Conservation (phyloP, 2,329 filamentous ascomycete species). For the Colletotrichum limetticola region DNA sequence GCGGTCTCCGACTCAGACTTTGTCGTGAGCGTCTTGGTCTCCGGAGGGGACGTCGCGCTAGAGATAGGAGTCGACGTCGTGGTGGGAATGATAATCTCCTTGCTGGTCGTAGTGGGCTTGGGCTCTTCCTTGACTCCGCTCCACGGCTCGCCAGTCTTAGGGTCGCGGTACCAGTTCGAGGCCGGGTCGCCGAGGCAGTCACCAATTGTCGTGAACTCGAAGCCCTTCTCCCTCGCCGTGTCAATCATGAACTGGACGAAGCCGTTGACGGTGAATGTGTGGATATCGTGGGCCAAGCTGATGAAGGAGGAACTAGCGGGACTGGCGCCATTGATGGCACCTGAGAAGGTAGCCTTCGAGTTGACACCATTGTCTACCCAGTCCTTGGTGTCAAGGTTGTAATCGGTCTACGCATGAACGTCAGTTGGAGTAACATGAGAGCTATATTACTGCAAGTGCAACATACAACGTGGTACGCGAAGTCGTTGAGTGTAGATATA, state of each 20-base stretch:
- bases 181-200: conserved; percentile 57
- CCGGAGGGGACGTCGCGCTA: not conserved
- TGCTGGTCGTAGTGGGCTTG: conserved; percentile 14
- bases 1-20: not conserved
- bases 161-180: conserved; percentile 58
- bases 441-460: not conserved
- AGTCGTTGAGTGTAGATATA: conserved; percentile 38
- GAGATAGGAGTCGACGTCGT: conserved; percentile 4
- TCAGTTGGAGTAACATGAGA: not conserved
- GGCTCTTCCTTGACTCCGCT: conserved; percentile 18
- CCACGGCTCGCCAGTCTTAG: conserved; percentile 39
- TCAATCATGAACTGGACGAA: conserved; percentile 58
- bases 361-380: conserved; percentile 43
- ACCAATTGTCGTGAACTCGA: conserved; percentile 56
- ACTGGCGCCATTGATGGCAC: conserved; percentile 38
- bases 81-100: not conserved
- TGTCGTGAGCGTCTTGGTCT: not conserved
- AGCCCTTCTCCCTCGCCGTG: conserved; percentile 48
- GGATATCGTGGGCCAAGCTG: conserved; percentile 55
- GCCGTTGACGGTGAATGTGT: conserved; percentile 54
- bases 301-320: conserved; percentile 40
- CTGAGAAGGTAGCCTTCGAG: conserved; percentile 42
- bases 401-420: conserved; percentile 37
- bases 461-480: conserved; percentile 48
- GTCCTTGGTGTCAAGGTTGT: conserved; percentile 46